phyloP scores from a whole-genome alignment of 2,329 filamentous ascomycete species.

The Pseudocercospora fuligena region DNA sequence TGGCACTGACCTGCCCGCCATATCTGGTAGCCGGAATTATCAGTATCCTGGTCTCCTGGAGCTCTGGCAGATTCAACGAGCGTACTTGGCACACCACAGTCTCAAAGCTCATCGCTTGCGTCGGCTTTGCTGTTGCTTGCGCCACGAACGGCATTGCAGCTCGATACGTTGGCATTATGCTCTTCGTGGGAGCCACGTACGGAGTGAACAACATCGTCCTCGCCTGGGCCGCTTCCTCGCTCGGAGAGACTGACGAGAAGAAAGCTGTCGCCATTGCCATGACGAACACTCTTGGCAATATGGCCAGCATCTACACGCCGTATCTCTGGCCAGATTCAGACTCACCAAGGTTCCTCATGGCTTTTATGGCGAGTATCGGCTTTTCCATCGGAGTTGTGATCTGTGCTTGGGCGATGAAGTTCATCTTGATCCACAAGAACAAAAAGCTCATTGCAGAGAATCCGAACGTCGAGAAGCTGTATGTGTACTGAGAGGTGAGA shows the following conservation, averaged over 20 bases:
- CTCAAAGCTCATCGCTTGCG: slow-evolving; percentile 13
- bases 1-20: slow-evolving; percentile 9
- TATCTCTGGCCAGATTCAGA: slow-evolving; percentile 40
- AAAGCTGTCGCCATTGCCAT: slow-evolving; percentile 51
- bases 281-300: slow-evolving; percentile 35
- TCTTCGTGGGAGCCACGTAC: slow-evolving; percentile 28
- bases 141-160: neutral
- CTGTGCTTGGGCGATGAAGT: slow-evolving; percentile 33
- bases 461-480: slow-evolving; percentile 21
- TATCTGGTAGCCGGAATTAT: slow-evolving; percentile 13
- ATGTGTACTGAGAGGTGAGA: neutral
- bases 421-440: slow-evolving; percentile 33
- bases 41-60: slow-evolving; percentile 8
- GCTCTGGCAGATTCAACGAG: slow-evolving; percentile 14
- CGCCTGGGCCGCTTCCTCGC: slow-evolving; percentile 49
- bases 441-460: slow-evolving; percentile 29
- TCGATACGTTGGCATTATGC: slow-evolving; percentile 10
- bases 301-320: slow-evolving; percentile 3
- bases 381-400: slow-evolving; percentile 38
- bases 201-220: slow-evolving; percentile 49
- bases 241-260: slow-evolving; percentile 51
- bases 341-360: slow-evolving; percentile 39
- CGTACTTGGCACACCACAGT: slow-evolving; percentile 17
- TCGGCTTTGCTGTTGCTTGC: slow-evolving; percentile 6
- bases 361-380: slow-evolving; percentile 38